Percentiles rank a stretch among this genome's conserved stretches.
phyloP scores from a whole-genome alignment of 208 protist genomes.

The Wallacemonas sp. region DNA sequence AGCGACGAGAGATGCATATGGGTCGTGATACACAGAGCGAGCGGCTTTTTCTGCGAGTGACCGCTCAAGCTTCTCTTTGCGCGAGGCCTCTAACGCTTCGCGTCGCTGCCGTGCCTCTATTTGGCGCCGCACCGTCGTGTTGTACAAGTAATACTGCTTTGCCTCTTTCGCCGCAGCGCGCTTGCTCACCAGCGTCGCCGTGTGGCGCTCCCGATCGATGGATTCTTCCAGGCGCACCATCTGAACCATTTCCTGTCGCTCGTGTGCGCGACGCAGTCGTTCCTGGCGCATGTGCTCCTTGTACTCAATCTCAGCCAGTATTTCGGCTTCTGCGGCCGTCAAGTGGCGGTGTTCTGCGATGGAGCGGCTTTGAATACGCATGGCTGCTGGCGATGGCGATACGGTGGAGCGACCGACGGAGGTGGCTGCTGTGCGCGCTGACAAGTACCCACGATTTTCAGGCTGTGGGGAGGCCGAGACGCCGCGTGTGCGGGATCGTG shows the following conservation, averaged over 20 bases:
- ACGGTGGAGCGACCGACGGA: constrained; percentile 8
- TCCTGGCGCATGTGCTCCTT: constrained; percentile 44
- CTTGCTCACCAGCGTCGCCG: constrained; percentile 23
- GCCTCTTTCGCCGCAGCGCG: constrained; percentile 27
- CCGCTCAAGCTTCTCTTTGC: constrained; percentile 21
- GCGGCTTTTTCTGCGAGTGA: constrained; percentile 29
- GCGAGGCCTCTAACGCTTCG: constrained; percentile 26
- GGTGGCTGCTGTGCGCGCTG: background rate
- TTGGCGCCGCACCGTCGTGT: constrained; percentile 29
- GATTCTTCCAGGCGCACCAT: constrained; percentile 33
- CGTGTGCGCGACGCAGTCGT: constrained; percentile 31
- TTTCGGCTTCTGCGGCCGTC: constrained; percentile 32
- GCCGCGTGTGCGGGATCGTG: constrained; percentile 33
- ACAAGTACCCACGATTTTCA: constrained; percentile 8
- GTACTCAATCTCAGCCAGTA: constrained; percentile 63
- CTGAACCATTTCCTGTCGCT: constrained; percentile 37
- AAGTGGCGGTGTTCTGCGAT: constrained; percentile 36
- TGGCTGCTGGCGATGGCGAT: constrained; percentile 13
- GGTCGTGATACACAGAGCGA: constrained; percentile 17
- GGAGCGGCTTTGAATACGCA: constrained; percentile 47
- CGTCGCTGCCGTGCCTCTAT: constrained; percentile 25
- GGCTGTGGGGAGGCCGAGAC: constrained; percentile 15
- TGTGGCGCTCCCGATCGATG: constrained; percentile 28
- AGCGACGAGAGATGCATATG: constrained; percentile 25
- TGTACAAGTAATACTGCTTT: constrained; percentile 28